Evolutionary conservation across 2,329 filamentous ascomycete genomes (phyloP), one percentile per base, ranked within the genome.

Genomic region (Alternaria brassicicola): DNA sequence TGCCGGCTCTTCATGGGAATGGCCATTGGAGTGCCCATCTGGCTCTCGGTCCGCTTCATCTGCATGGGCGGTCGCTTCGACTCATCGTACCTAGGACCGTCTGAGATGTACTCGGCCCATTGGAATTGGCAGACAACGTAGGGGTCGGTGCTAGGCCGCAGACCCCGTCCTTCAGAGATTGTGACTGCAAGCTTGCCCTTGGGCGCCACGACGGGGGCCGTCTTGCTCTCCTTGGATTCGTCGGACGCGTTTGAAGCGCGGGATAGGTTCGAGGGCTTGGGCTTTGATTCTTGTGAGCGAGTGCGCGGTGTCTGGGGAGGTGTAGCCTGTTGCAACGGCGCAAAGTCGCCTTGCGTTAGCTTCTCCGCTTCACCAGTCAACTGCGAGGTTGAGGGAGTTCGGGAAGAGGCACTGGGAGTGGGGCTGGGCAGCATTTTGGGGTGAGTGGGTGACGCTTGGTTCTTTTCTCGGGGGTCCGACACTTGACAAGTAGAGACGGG

Each of bases 81-180:
- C 53, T 83, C 82, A 33, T 85, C 85, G 57, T 87, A 82, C 64
- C 89, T 86, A 12, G 93, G 91, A 2, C 92, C 92, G 55, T 91
- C 89, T 1, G 95, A 98, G 55, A 99, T 97, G 69, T 96, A 89
- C 77, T 99, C 95, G 73, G 94, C 97, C 76, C 92, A 91, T 77
- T 99, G 95, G 73, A 98, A 99, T 25, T 97, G 93, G 58, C 91
- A 96, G 10, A 99, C 93, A 51, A 97, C 92, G 71, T 99, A 99
- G 1, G 95, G 95, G 71, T 97, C 92, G 58, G 88, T 87, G 73
- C 92, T 92, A 57, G 88, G 91, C 60, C 90, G 86, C 51, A 99
- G 80, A 9, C 91, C 92, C 70, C 92, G 86, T 46, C 90, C 95
- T 76, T 97, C 92, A 49, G 88, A 84, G 53, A 99, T 95, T 74